Evolutionary conservation across 2,329 filamentous ascomycete species (phyloP), one percentile per base, ranked within the genome.

Genomic region (Colletotrichum ledebouriae): DNA sequence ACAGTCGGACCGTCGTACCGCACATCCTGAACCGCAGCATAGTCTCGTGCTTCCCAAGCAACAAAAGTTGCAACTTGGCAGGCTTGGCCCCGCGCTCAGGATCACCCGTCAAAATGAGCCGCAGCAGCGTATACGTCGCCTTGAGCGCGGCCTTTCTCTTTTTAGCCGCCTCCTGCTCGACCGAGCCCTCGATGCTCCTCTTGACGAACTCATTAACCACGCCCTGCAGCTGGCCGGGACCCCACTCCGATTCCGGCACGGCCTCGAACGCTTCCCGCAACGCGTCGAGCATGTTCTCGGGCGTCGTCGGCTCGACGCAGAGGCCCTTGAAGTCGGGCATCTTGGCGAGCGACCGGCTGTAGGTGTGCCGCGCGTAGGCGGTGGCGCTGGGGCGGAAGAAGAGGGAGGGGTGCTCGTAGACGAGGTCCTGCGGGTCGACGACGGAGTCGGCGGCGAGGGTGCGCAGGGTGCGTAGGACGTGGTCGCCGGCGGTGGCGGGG

Each of bases 11-110:
- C 1, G 29, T 29, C 20, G 20, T 49, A 15, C 22, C 33, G 44
- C 66, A 69, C 37, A 70, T 29, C 34, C 59, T 59, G 55, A 70
- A 70, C 57, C 70, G 59, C 29, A 58, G 20, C 60, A 71, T 13
- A 10, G 68, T 63, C 68, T 71, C 70, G 13, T 59, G 60, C 2
- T 63, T 52, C 3, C 70, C 70, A 13, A 71, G 53, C 25, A 71
- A 41, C 33, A 64, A 57, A 13, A 71, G 68, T 42, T 71, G 68
- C 60, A 69, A n/a, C 64, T 71, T 71, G 39, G 70, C 70, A 13
- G 70, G 70, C 60, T 70, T 71, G 9, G 70, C 68, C 15, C 63
- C 68, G 25, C 49, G 49, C 9, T 52, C 55, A 6, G 58, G 41
- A 34, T 69, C 60, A 53, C 70, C 70, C 17, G 70, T 65, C 22